Evolutionary conservation across 495 filamentous ascomycete genomes (phyloP).

Genomic region (Thermochaetoides thermophila): DNA sequence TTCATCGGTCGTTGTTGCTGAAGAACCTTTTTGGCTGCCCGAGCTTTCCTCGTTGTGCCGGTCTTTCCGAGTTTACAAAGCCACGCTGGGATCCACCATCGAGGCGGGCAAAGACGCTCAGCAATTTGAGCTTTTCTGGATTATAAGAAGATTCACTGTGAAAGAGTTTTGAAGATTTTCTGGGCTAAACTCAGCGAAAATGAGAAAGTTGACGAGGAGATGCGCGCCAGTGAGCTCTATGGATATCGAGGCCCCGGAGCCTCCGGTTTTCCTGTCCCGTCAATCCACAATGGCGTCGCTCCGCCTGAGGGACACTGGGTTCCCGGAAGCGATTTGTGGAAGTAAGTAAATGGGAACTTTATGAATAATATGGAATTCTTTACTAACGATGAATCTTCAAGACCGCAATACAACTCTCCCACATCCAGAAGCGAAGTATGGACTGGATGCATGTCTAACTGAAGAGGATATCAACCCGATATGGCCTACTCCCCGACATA

Average conservation of each 20-base stretch:
- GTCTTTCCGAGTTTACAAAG: too few relatives aligned
- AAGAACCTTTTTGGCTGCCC: too few relatives aligned
- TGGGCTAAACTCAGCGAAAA: constrained; percentile 12
- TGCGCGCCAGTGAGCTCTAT: too few relatives aligned
- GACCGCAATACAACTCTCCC: constrained; percentile 22
- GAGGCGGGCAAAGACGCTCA: too few relatives aligned
- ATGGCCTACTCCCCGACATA: too few relatives aligned
- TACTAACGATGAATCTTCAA: constrained; percentile 1
- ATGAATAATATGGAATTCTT: background rate
- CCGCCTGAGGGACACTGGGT: constrained; percentile 19
- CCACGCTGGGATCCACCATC: too few relatives aligned
- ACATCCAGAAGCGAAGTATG: constrained; percentile 22
- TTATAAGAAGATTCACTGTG: background rate
- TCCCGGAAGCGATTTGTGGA: constrained; percentile 20
- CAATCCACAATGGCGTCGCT: constrained; percentile 10
- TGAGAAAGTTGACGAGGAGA: constrained; percentile 10
- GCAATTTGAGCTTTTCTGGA: background rate
- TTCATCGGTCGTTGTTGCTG: too few relatives aligned
- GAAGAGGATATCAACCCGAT: constrained; percentile 19
- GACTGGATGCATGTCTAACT: constrained; percentile 19
- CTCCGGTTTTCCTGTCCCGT: constrained; percentile 8
- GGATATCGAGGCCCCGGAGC: too few relatives aligned
- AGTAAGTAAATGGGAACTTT: constrained; percentile 9
- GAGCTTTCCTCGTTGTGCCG: too few relatives aligned
- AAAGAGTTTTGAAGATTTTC: constrained; percentile 13